phyloP scores from a whole-genome alignment of 352 stramenopile species.

The Globisporangium radiosum region DNA sequence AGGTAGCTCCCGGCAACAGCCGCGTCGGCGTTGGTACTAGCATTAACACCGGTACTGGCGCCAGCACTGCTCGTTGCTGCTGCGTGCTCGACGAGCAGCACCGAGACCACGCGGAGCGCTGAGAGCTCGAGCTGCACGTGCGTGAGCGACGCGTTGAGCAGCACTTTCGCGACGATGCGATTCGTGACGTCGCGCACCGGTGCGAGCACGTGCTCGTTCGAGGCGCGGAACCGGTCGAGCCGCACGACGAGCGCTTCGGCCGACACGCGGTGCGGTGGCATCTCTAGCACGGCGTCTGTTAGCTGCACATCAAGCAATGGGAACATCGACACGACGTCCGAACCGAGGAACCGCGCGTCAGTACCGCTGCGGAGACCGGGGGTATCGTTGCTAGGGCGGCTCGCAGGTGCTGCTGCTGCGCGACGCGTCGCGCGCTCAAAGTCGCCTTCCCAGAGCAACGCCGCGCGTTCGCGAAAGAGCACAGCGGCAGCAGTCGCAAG shows the following conservation, averaged over 20 bases:
- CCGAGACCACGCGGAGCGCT: slow-evolving; percentile 64
- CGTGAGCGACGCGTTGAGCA: slow-evolving; percentile 78
- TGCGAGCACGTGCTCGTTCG: slow-evolving; percentile 56
- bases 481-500: slow-evolving; percentile 52
- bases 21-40: neutral
- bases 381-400: slow-evolving; percentile 1
- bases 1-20: slow-evolving; percentile 31
- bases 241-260: slow-evolving; percentile 65
- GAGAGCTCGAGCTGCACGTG: slow-evolving; percentile 62
- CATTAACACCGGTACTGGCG: slow-evolving; percentile 2
- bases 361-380: neutral
- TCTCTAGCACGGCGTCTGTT: slow-evolving; percentile 62
- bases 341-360: slow-evolving; percentile 31
- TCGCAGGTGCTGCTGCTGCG: slow-evolving; percentile 1
- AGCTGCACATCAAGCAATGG: slow-evolving; percentile 66
- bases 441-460: slow-evolving; percentile 70
- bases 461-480: slow-evolving; percentile 50
- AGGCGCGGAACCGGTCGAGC: slow-evolving; percentile 56
- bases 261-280: slow-evolving; percentile 75
- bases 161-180: slow-evolving; percentile 71
- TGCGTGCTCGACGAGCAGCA: slow-evolving; percentile 54
- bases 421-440: slow-evolving; percentile 37
- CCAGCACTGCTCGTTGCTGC: slow-evolving; percentile 17
- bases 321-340: slow-evolving; percentile 80
- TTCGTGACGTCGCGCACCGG: slow-evolving; percentile 67